Evolutionary conservation across 2,329 filamentous ascomycete species (phyloP).

Genomic region (Paraphaeosphaeria sporulosa): DNA sequence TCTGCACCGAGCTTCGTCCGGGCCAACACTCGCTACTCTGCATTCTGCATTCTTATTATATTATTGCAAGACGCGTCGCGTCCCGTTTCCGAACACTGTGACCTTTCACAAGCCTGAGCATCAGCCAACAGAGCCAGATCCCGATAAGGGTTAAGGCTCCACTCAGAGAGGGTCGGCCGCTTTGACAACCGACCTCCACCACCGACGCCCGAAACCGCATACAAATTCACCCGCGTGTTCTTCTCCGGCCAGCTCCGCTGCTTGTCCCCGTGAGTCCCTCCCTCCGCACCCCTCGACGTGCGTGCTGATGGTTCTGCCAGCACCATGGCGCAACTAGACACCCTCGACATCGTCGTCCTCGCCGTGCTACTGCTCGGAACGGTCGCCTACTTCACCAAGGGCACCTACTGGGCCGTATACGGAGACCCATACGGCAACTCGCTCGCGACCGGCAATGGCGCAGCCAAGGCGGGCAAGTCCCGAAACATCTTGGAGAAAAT

Average conservation of each 20-base stretch:
- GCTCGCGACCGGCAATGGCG: slow-evolving; percentile 70
- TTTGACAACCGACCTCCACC: slow-evolving; percentile 26
- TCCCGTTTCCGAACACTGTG: not conserved
- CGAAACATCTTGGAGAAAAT: slow-evolving; percentile 95
- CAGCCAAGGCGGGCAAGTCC: slow-evolving; percentile 80
- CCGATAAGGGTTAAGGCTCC: slow-evolving; percentile 20
- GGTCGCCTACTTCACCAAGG: slow-evolving; percentile 96
- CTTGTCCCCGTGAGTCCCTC: slow-evolving; percentile 25
- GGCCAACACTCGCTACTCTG: not conserved
- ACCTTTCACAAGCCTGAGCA: slow-evolving; percentile 13
- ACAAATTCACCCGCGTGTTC: slow-evolving; percentile 40
- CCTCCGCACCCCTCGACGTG: slow-evolving; percentile 21
- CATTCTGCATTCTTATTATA: not conserved
- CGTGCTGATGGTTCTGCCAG: slow-evolving; percentile 21
- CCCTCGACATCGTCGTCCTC: slow-evolving; percentile 92
- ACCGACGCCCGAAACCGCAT: slow-evolving; percentile 20
- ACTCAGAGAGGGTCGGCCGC: slow-evolving; percentile 22
- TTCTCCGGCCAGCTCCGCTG: slow-evolving; percentile 31
- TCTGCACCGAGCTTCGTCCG: slow-evolving; percentile 5
- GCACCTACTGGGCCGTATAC: slow-evolving; percentile 86
- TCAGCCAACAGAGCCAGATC: slow-evolving; percentile 15
- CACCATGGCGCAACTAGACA: slow-evolving; percentile 94
- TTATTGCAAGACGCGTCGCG: not conserved
- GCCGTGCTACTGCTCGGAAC: slow-evolving; percentile 84
- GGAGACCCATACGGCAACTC: slow-evolving; percentile 88